A percentile compares a stretch with the other conserved stretches of the same genome.
Evolutionary conservation across 2,329 filamentous ascomycete genomes (phyloP).

Genomic region (Colletotrichum gigasporum): DNA sequence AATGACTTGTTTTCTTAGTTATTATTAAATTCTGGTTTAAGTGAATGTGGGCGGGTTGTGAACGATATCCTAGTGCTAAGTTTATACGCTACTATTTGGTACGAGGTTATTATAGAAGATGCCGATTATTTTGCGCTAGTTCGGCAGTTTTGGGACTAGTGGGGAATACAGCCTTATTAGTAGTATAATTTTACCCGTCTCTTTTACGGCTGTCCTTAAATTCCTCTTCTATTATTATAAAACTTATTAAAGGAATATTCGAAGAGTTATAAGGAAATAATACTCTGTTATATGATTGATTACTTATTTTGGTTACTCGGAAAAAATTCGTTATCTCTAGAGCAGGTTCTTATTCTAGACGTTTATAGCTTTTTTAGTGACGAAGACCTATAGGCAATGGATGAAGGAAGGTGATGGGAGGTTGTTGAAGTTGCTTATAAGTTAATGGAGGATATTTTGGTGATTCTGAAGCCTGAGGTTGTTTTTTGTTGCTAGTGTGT

Average conservation of each 20-base stretch:
- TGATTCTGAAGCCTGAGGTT: neutral
- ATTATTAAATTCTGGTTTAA: no score
- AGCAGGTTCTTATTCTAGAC: neutral
- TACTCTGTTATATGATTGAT: neutral
- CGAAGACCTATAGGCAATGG: neutral
- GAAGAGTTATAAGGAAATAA: neutral
- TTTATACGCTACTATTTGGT: neutral
- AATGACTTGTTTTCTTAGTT: no score
- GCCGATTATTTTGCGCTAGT: neutral
- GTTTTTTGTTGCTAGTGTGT: neutral
- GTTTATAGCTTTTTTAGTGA: neutral
- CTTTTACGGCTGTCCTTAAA: neutral
- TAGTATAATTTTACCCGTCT: neutral
- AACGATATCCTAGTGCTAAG: no score
- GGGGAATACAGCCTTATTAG: neutral
- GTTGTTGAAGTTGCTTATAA: neutral
- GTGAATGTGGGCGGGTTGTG: no score
- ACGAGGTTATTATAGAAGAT: neutral
- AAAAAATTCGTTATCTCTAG: neutral
- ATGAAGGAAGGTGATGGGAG: neutral
- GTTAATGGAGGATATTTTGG: neutral
- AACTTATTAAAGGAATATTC: neutral
- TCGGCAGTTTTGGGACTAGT: neutral
- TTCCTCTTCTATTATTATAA: neutral
- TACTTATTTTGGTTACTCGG: neutral